A percentile compares a stretch with the other conserved stretches of the same genome.
These are phyloP conservation scores for Orbilia oligospora DNA, from an alignment of 2,329 filamentous ascomycete species.

Conservation along the genomic window DNA sequence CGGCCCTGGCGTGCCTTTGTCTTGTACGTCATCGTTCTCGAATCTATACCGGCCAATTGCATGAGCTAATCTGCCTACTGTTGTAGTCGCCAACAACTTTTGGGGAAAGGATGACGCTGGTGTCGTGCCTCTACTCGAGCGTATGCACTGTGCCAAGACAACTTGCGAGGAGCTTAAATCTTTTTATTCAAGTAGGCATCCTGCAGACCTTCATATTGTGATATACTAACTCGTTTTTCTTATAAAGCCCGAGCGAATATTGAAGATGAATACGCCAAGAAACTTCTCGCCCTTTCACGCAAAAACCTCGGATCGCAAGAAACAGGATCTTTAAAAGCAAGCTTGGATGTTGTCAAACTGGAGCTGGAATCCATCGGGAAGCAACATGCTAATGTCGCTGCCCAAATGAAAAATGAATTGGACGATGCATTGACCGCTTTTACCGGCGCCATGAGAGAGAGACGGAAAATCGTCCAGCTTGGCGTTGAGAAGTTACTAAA, in stretches of 20 bases:
- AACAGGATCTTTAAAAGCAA: conserved; percentile 83
- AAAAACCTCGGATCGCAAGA: conserved; percentile 93
- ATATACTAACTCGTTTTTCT: background rate
- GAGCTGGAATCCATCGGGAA: conserved; percentile 96
- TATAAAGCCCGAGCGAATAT: conserved; percentile 84
- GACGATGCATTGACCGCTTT: conserved; percentile 95
- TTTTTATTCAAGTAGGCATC: conserved; percentile 82
- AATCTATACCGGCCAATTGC: conserved; percentile 60
- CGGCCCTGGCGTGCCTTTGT: conserved; percentile 76
- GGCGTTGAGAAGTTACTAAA: conserved; percentile 96
- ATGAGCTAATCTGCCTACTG: conserved; percentile 9
- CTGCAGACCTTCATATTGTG: background rate
- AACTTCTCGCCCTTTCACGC: conserved; percentile 85
- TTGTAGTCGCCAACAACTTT: conserved; percentile 99
- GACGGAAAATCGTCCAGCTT: conserved; percentile 94
- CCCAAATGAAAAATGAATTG: conserved; percentile 94
- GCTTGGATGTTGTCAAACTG: conserved; percentile 86
- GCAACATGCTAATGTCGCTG: conserved; percentile 88
- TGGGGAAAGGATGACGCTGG: conserved; percentile 99
- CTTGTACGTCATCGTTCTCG: conserved; percentile 72
- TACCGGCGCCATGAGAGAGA: conserved; percentile 93
- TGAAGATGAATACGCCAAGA: conserved; percentile 95
- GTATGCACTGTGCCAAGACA: conserved; percentile 93
- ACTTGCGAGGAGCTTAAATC: conserved; percentile 93
- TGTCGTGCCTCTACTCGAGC: conserved; percentile 88